Conservation (phyloP, 192 early-diverging fungal species). For the Umbelopsis isabellina region DNA sequence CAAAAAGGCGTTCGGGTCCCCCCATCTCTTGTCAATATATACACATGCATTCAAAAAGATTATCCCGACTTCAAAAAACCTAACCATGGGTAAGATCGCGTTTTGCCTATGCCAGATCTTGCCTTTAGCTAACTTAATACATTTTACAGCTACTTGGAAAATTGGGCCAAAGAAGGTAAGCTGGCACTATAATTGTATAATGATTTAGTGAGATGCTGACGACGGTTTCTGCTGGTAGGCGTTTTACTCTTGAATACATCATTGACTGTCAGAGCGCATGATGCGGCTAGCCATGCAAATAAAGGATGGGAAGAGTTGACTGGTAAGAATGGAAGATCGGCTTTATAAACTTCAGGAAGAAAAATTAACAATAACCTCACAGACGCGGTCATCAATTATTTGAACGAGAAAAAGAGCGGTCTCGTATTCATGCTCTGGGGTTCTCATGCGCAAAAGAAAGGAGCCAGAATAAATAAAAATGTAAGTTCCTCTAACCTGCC, state of each 20-base stretch:
- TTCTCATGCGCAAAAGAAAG: slow-evolving; percentile 85
- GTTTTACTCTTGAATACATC: slow-evolving; percentile 90
- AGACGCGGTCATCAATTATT: slow-evolving; percentile 76
- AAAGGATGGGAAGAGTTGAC: slow-evolving; percentile 90
- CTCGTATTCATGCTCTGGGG: slow-evolving; percentile 98
- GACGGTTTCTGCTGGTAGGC: background rate
- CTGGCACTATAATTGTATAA: background rate
- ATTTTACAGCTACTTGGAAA: slow-evolving; percentile 57
- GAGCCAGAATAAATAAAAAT: slow-evolving; percentile 64
- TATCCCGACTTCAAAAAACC: slow-evolving; percentile 72
- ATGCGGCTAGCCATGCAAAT: slow-evolving; percentile 79
- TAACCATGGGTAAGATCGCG: slow-evolving; percentile 61
- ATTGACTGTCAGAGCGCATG: slow-evolving; percentile 80
- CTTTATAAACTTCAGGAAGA: background rate
- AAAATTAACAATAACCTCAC: background rate
- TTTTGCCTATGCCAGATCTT: background rate
- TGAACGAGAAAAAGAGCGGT: slow-evolving; percentile 60
- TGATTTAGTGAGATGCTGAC: background rate
- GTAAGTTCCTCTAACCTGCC: slow-evolving; percentile 7
- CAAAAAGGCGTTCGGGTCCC: slow-evolving; percentile 72
- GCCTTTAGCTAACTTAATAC: background rate
- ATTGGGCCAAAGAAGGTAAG: slow-evolving; percentile 78
- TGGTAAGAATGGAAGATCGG: slow-evolving; percentile 24
- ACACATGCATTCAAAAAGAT: slow-evolving; percentile 75
- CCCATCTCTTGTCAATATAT: slow-evolving; percentile 93